phyloP scores from a whole-genome alignment of 148 eudicot species.

The Hydrangea macrophylla region DNA sequence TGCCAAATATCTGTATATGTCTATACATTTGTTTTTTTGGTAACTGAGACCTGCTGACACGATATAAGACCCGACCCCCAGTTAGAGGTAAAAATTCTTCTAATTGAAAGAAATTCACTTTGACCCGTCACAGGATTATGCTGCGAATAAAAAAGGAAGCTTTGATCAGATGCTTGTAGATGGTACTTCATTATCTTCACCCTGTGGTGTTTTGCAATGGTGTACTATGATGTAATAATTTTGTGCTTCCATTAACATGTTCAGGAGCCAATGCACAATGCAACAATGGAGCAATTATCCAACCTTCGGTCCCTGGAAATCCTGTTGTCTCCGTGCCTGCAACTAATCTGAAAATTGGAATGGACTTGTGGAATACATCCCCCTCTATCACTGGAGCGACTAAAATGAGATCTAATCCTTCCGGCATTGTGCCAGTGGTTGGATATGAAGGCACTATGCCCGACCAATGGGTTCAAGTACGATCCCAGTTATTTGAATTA shows the following conservation, averaged over 20 bases:
- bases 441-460: slow-evolving; percentile 45
- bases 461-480: slow-evolving; percentile 70
- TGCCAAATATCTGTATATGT: no score
- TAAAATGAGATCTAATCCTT: slow-evolving; percentile 43
- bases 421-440: slow-evolving; percentile 43
- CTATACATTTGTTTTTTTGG: no score
- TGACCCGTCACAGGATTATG: slow-evolving; percentile 40
- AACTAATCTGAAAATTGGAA: slow-evolving; percentile 81
- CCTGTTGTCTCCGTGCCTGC: slow-evolving; percentile 54
- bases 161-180: slow-evolving; percentile 93
- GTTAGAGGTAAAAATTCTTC: no score
- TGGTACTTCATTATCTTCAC: slow-evolving; percentile 41
- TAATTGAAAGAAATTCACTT: background rate
- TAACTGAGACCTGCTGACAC: no score
- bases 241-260: slow-evolving; percentile 5
- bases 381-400: slow-evolving; percentile 52
- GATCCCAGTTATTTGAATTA: slow-evolving; percentile 5
- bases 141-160: slow-evolving; percentile 71
- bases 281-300: slow-evolving; percentile 28
- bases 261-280: slow-evolving; percentile 71
- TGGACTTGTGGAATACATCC: slow-evolving; percentile 88
- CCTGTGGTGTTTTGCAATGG: background rate
- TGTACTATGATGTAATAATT: slow-evolving; percentile 1
- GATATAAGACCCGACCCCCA: no score
- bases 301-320: slow-evolving; percentile 60